A percentile compares a stretch with the other conserved stretches of the same genome.
These are phyloP conservation scores for Barnettozyma hawaiiensis DNA, from an alignment of 1,139 yeast species.

Conservation along the genomic window DNA sequence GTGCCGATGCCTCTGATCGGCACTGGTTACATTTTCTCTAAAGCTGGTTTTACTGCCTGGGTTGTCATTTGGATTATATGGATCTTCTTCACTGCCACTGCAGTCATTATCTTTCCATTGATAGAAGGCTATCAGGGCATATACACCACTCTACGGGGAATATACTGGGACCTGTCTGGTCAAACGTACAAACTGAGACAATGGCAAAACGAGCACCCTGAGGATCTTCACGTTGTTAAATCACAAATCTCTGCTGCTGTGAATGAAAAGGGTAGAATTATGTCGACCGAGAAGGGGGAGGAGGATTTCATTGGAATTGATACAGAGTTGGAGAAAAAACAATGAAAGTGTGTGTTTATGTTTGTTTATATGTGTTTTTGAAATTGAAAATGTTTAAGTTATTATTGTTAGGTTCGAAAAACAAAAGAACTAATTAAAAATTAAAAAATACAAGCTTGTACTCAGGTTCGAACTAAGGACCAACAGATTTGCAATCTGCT, in stretches of 20 bases:
- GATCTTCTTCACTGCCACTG: constrained; percentile 53
- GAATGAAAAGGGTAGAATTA: constrained; percentile 16
- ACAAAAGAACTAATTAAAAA: background rate
- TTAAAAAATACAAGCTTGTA: constrained; percentile 48
- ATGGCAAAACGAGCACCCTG: constrained; percentile 71
- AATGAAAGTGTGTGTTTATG: background rate
- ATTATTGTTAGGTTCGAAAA: background rate
- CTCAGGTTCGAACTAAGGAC: constrained; percentile 85
- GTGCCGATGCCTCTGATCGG: constrained; percentile 96
- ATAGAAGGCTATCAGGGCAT: constrained; percentile 67
- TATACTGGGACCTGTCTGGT: constrained; percentile 80
- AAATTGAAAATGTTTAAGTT: background rate
- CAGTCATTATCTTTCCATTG: constrained; percentile 57
- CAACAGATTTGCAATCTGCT: constrained; percentile 90
- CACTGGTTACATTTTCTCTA: constrained; percentile 61
- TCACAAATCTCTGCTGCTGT: constrained; percentile 43
- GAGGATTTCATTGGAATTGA: constrained; percentile 21
- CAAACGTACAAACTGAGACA: constrained; percentile 62
- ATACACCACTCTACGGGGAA: constrained; percentile 58
- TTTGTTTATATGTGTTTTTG: background rate
- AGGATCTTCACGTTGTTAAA: constrained; percentile 60
- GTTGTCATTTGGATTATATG: constrained; percentile 67
- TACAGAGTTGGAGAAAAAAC: constrained; percentile 13
- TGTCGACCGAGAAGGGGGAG: too few relatives aligned
- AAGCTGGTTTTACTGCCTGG: constrained; percentile 78